phyloP scores from a whole-genome alignment of 495 filamentous ascomycete species.

The Hypoxylon cercidicola region DNA sequence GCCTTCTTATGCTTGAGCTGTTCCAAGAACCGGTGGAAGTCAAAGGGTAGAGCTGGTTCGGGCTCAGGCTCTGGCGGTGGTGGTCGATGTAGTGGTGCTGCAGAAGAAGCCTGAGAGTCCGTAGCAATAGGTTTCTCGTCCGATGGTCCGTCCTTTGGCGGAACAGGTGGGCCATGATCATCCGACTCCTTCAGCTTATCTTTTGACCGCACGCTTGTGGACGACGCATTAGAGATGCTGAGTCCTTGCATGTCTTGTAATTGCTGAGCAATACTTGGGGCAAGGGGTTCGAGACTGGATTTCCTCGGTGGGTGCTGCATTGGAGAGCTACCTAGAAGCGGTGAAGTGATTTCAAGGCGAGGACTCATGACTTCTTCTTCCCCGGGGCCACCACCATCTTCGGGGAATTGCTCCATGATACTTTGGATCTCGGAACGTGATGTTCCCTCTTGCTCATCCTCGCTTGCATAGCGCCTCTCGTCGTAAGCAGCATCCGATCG shows the following conservation, averaged over 20 bases:
- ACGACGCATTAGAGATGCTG: conserved; percentile 52
- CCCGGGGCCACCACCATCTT: conserved; percentile 70
- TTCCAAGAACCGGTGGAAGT: conserved; percentile 97
- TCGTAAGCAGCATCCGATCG: conserved; percentile 66
- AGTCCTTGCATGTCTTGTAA: conserved; percentile 60
- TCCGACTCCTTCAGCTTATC: conserved; percentile 50
- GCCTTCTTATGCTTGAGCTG: conserved; percentile 95
- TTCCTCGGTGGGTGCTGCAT: conserved; percentile 80
- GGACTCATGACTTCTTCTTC: conserved; percentile 86
- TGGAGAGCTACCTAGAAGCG: conserved; percentile 68
- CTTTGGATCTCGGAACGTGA: conserved; percentile 91
- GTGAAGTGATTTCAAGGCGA: conserved; percentile 75
- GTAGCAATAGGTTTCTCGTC: conserved; percentile 48
- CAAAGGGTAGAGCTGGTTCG: conserved; percentile 89
- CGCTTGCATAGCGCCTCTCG: conserved; percentile 60
- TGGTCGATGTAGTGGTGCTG: conserved; percentile 70
- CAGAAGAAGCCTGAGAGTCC: conserved; percentile 60
- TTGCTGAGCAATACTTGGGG: conserved; percentile 55
- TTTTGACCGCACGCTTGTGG: conserved; percentile 49
- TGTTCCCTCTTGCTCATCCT: conserved; percentile 69
- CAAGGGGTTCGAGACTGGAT: conserved; percentile 81
- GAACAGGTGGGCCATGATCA: conserved; percentile 61
- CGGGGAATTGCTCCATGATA: conserved; percentile 90
- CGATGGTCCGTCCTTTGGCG: conserved; percentile 59
- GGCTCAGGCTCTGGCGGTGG: conserved; percentile 87